Evolutionary conservation across 768 basidiomycete genomes (phyloP).

Genomic region (Phlegmacium glaucopus): DNA sequence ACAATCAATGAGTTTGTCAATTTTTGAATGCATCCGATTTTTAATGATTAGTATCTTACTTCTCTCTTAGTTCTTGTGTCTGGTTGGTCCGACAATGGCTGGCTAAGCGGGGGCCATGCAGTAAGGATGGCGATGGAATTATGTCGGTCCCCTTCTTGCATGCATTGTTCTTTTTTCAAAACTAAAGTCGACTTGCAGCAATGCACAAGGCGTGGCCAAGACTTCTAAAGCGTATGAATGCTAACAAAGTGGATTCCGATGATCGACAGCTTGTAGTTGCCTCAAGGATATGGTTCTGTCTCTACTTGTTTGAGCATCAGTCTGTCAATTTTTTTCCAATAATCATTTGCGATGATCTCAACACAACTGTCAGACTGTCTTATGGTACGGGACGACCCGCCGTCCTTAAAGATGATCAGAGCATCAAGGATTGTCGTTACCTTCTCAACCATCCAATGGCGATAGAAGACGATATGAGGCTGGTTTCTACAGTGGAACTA

Average conservation of each 20-base stretch:
- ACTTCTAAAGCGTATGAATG: constrained; percentile 74
- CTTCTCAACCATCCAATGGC: constrained; percentile 84
- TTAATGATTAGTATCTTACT: constrained; percentile 4
- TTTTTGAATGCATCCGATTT: not conserved
- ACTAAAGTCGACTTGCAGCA: constrained; percentile 37
- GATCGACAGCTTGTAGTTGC: constrained; percentile 81
- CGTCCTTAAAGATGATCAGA: constrained; percentile 89
- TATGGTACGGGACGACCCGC: constrained; percentile 94
- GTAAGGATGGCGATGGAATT: constrained; percentile 96
- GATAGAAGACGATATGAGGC: constrained; percentile 91
- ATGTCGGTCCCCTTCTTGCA: constrained; percentile 44
- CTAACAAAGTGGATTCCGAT: constrained; percentile 53
- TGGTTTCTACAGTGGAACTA: constrained; percentile 92
- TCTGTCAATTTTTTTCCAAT: constrained; percentile 35
- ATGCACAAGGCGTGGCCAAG: constrained; percentile 92
- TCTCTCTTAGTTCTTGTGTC: constrained; percentile 70
- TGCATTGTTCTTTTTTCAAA: not conserved
- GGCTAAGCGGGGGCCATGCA: constrained; percentile 94
- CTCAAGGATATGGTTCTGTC: constrained; percentile 88
- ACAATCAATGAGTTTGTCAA: constrained; percentile 83
- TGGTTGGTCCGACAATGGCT: constrained; percentile 95
- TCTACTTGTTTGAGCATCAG: constrained; percentile 95
- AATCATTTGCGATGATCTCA: not conserved
- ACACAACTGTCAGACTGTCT: constrained; percentile 62
- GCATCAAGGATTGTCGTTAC: constrained; percentile 76